phyloP scores from a whole-genome alignment of 1,139 yeast species.

The Yamadazyma spencermartinsiae region DNA sequence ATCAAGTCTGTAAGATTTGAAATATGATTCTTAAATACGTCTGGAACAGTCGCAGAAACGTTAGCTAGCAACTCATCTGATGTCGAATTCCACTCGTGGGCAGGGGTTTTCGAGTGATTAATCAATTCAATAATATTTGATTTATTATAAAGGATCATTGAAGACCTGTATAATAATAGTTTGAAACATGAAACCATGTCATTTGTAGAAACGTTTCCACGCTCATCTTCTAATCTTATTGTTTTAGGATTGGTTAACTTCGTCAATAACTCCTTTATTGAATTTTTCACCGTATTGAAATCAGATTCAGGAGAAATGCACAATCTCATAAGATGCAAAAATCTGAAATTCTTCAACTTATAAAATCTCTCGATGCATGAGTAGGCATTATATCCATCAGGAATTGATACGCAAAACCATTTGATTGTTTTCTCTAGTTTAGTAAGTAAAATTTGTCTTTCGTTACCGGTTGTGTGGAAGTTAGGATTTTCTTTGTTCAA shows the following conservation, averaged over 20 bases:
- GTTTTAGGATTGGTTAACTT: constrained; percentile 55
- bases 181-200: constrained; percentile 56
- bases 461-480: background rate
- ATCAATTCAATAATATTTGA: constrained; percentile 61
- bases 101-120: constrained; percentile 40
- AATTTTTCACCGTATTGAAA: constrained; percentile 55
- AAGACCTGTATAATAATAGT: constrained; percentile 59
- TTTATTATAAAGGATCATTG: constrained; percentile 63
- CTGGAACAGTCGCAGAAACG: constrained; percentile 63
- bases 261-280: constrained; percentile 60
- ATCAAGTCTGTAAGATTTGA: constrained; percentile 48
- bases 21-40: constrained; percentile 62
- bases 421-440: constrained; percentile 58
- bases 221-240: constrained; percentile 40
- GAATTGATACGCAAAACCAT: constrained; percentile 64
- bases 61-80: constrained; percentile 59
- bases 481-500: constrained; percentile 35
- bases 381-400: constrained; percentile 50
- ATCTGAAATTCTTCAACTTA: constrained; percentile 56
- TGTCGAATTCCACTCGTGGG: constrained; percentile 28
- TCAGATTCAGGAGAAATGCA: constrained; percentile 62
- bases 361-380: constrained; percentile 53
- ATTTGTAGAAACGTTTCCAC: constrained; percentile 39
- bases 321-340: constrained; percentile 53
- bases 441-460: constrained; percentile 12